These are phyloP conservation scores for Colletotrichum liaoningense DNA, from an alignment of 2,329 filamentous ascomycete genomes.

Conservation along the genomic window DNA sequence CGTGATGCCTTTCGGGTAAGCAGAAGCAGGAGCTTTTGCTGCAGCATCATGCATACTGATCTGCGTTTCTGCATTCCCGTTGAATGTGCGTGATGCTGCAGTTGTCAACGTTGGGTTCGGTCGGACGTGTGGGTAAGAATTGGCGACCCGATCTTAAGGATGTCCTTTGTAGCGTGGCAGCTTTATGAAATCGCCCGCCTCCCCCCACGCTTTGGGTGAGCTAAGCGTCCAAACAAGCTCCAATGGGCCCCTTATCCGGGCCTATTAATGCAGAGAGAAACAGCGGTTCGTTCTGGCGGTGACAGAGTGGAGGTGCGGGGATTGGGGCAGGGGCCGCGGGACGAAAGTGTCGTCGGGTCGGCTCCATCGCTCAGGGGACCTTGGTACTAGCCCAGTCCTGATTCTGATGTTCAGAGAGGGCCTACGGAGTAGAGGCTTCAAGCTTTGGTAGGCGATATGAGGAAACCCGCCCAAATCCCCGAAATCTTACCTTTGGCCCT, in stretches of 20 bases:
- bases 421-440: not conserved
- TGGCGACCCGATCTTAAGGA: not conserved
- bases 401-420: not conserved
- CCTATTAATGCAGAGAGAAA: slow-evolving; percentile 32
- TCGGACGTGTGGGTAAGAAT: not conserved
- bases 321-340: slow-evolving; percentile 14
- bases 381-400: not conserved
- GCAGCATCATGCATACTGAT: not conserved
- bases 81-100: not conserved
- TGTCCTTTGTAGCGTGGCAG: too few relatives aligned
- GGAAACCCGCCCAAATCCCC: slow-evolving; percentile 16
- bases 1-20: not conserved
- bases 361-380: not conserved
- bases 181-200: not conserved
- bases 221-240: slow-evolving; percentile 32
- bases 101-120: not conserved
- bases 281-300: slow-evolving; percentile 35
- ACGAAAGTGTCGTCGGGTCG: slow-evolving; percentile 1
- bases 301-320: slow-evolving; percentile 32
- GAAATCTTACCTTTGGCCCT: not conserved
- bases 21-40: not conserved
- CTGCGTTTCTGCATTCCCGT: not conserved
- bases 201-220: slow-evolving; percentile 20
- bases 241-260: slow-evolving; percentile 19
- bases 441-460: slow-evolving; percentile 28